Evolutionary conservation across 2,329 filamentous ascomycete species (phyloP).

Genomic region (Cladosporium sp.): DNA sequence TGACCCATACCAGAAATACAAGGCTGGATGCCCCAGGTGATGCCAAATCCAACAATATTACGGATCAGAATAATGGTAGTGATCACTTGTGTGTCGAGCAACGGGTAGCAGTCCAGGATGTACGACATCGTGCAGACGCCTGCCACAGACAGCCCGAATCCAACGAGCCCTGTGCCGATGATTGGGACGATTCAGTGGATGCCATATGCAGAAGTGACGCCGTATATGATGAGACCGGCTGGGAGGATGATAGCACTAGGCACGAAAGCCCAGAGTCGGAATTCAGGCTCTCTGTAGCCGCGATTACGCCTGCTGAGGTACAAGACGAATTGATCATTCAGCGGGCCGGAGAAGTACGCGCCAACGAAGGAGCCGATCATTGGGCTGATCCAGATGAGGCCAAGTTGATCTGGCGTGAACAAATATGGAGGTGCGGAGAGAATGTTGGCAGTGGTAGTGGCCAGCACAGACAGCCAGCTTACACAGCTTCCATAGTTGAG

Average conservation of each 20-base stretch:
- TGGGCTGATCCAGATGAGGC: conserved; percentile 52
- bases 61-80: conserved; percentile 45
- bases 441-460: conserved; percentile 49
- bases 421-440: background rate
- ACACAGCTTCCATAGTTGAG: conserved; percentile 2
- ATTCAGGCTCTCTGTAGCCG: conserved; percentile 39
- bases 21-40: conserved; percentile 47
- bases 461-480: conserved; percentile 51
- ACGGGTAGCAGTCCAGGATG: conserved; percentile 44
- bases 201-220: conserved; percentile 43
- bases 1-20: conserved; percentile 41
- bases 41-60: conserved; percentile 46
- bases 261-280: conserved; percentile 38
- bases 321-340: conserved; percentile 28
- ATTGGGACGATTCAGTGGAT: conserved; percentile 49
- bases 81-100: conserved; percentile 42
- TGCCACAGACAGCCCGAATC: conserved; percentile 40
- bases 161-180: conserved; percentile 39
- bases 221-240: conserved; percentile 41
- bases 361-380: conserved; percentile 39
- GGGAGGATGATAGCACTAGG: conserved; percentile 41
- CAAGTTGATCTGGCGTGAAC: conserved; percentile 32
- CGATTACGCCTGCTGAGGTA: conserved; percentile 34
- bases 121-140: conserved; percentile 47
- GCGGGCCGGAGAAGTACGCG: conserved; percentile 30